Base-by-base conservation (phyloP, 2,329 filamentous ascomycete species). In the Sordariomycetes sp. region DNA sequence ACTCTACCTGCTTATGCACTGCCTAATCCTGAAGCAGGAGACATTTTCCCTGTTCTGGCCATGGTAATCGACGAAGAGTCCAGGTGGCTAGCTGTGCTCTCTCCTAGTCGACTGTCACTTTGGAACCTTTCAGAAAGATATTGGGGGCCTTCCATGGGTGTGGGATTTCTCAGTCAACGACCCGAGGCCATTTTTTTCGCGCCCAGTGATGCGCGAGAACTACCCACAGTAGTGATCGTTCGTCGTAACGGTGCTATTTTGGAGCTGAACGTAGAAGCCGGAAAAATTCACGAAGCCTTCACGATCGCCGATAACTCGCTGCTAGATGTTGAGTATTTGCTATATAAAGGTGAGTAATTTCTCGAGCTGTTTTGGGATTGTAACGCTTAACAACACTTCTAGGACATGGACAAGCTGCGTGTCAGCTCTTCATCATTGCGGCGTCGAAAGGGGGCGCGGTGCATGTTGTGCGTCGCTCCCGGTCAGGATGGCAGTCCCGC, bases 121-220 rank as follows among this genome's bases (percentile, higher is more conserved):
- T 88, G 82, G 76, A 72, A 74, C 42, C 59, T 84, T 4, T 54
- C 58, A 12, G 62, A 74, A 25, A 66, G 67, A 30, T 58, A 57
- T 9, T 81, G 81, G 66, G 68, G 69, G 0, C 61, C 68, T n/a
- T 63, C 60, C 2, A 54, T 75, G 17, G 46, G 67, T 6, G 59
- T 81, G 4, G 70, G 79, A 7, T 45, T 45, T 19, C 39, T 39
- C 16, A 68, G 70, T 7, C 72, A 79, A 33, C 70, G 68, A 32
- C 72, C 76, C 1, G 66, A 74, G 26, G 68, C 76, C 1, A 76
- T 85, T 47, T 75, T 79, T 38, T 86, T 87, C 44, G 65, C 65
- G 0, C 56, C 63, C 6, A 53, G 55, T 53, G 55, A 17, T 47
- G 47, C 16, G 46, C 50, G 21, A 12, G 37, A 50, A 2, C 50